These are phyloP conservation scores for Pyrus bretschneideri DNA, from an alignment of 306 rosid genomes.

Conservation along the genomic window DNA sequence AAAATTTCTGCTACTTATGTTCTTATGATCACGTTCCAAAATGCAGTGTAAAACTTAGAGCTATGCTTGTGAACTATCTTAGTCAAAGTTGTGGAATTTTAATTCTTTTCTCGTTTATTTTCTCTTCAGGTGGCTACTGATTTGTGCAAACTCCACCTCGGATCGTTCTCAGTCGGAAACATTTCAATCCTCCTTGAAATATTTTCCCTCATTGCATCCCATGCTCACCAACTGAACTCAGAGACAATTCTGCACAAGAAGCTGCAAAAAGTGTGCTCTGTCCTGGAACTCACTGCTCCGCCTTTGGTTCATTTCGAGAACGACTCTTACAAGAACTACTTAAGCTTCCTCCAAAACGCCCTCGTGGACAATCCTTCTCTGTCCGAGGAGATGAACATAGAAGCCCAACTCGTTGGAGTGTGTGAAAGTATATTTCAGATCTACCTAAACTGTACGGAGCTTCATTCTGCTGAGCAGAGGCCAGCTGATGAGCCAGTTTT, in stretches of 20 bases:
- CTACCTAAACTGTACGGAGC: conserved; percentile 62
- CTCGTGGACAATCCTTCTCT: conserved; percentile 23
- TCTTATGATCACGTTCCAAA: neutral
- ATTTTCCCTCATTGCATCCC: conserved; percentile 58
- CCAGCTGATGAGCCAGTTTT: conserved; percentile 27
- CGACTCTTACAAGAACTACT: conserved; percentile 70
- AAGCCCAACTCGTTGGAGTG: conserved; percentile 53
- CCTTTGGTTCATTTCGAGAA: conserved; percentile 98
- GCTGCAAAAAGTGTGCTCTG: conserved; percentile 76
- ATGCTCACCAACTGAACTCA: conserved; percentile 67
- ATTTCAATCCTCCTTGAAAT: conserved; percentile 56
- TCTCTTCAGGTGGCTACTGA: conserved; percentile 61
- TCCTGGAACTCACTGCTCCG: conserved; percentile 83
- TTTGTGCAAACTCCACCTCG: conserved; percentile 50
- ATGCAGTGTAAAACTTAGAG: neutral
- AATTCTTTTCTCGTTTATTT: neutral
- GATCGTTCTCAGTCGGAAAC: conserved; percentile 47
- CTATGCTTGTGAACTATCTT: neutral
- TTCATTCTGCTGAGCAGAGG: conserved; percentile 28
- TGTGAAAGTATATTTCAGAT: conserved; percentile 67
- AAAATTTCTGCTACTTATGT: neutral
- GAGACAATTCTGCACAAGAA: conserved; percentile 61
- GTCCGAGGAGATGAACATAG: conserved; percentile 46
- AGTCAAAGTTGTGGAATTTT: neutral
- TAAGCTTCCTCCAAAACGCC: conserved; percentile 55